Conservation (phyloP, 2,329 filamentous ascomycete genomes). For the Curvularia spicifera region DNA sequence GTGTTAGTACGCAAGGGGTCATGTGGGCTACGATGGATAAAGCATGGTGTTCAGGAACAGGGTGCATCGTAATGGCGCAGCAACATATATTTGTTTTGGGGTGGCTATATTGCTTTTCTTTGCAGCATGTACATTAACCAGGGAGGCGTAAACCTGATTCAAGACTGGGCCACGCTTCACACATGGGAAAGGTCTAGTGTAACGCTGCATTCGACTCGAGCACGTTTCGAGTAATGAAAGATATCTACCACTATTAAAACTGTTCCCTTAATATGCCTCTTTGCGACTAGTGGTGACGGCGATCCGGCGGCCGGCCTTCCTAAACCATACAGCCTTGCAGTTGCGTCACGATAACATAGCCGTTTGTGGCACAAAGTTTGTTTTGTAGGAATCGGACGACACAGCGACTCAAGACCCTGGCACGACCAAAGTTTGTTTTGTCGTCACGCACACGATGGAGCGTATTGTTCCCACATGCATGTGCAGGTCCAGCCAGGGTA, state of each 20-base stretch:
- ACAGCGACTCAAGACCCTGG: constrained; percentile 15
- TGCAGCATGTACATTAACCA: constrained; percentile 7
- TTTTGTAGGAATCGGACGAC: constrained; percentile 12
- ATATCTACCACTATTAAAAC: constrained; percentile 9
- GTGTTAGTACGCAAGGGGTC: constrained; percentile 33
- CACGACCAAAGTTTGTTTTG: constrained; percentile 21
- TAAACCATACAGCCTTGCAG: neutral
- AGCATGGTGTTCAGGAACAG: constrained; percentile 29
- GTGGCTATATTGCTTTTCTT: constrained; percentile 20
- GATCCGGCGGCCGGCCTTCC: constrained; percentile 5
- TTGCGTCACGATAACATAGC: constrained; percentile 4
- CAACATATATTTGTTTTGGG: constrained; percentile 14
- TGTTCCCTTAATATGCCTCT: neutral
- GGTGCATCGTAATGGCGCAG: constrained; percentile 31
- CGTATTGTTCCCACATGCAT: constrained; percentile 23
- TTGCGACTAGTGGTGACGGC: constrained; percentile 6
- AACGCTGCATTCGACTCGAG: neutral
- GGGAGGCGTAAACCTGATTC: constrained; percentile 10
- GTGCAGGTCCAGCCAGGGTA: constrained; percentile 18
- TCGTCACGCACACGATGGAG: constrained; percentile 17
- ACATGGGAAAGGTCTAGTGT: constrained; percentile 9
- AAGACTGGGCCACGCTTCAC: constrained; percentile 8
- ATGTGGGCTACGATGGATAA: constrained; percentile 20
- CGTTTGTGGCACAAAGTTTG: constrained; percentile 11
- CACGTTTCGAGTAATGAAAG: constrained; percentile 16